Evolutionary conservation across 2,329 filamentous ascomycete species (phyloP), one percentile per base, ranked within the genome.

Genomic region (Truncatella angustata): DNA sequence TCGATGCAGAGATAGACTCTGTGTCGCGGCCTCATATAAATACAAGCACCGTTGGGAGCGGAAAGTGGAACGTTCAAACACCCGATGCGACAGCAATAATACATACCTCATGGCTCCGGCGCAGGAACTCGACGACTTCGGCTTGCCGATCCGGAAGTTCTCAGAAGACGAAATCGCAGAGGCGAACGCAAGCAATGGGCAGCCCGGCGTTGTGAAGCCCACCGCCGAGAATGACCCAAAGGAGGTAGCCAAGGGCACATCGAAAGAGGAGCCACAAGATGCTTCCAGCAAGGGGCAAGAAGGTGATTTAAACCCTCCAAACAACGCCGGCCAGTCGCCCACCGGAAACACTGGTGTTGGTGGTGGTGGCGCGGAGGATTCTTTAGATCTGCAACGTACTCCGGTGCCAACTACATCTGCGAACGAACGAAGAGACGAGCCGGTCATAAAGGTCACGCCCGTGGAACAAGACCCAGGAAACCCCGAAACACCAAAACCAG

Each of bases 81-180:
- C n/a, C n/a, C n/a, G n/a, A 67, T 67, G 60, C 60, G 58, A 57
- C 57, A 26, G n/a, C 28, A 46, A 12, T 46, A 5, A 16, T 20
- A 54, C 57, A 63, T 54, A 69, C 56, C 59, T 63, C 55, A 63
- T 58, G 60, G 60, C 58, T 44, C 40, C 61, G 55, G 63, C 59
- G 52, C 66, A 63, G 46, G 82, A 86, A 62, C 71, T 84, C 54
- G 87, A 90, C 66, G 87, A 90, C 58, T 90, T 90, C 66, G 87
- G 87, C 47, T 71, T 90, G 57, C 86, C 86, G 16, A 78, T 87
- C 56, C 77, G 75, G 65, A 80, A 76, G 60, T 77, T 67, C 61
- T 61, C 67, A 61, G 70, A 65, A 50, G 67, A 71, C 28, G 43
- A n/a, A n/a, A n/a, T n/a, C n/a, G n/a, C n/a, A n/a, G n/a, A n/a